Evolutionary conservation across 129 eudicot species (phyloP).

Genomic region (Smallanthus sonchifolius): DNA sequence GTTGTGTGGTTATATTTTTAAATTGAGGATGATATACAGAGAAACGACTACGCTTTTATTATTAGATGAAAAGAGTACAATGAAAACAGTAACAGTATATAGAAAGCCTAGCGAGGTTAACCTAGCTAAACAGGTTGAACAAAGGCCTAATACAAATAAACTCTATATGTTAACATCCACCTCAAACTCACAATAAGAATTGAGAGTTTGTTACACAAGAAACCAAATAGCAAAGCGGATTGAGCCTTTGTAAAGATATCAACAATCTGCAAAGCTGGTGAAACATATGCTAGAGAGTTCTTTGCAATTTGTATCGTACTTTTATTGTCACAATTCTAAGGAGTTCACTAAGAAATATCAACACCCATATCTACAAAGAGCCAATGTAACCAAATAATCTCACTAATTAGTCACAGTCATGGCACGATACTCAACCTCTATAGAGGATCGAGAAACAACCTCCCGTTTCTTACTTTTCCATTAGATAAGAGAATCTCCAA

Average conservation of each 20-base stretch:
- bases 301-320: background rate
- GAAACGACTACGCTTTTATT: no score
- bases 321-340: background rate
- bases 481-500: no score
- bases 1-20: no score
- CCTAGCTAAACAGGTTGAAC: no score
- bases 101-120: no score
- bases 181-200: background rate
- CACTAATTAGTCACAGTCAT: no score
- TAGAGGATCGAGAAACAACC: no score
- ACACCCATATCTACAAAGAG: background rate
- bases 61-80: no score
- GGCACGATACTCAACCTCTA: no score
- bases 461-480: background rate
- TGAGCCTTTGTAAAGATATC: background rate
- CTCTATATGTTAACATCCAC: background rate
- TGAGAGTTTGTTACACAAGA: background rate
- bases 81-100: no score
- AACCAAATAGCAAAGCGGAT: background rate
- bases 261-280: background rate
- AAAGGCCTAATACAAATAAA: no score
- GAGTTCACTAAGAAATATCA: background rate
- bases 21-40: no score
- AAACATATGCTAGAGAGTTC: background rate
- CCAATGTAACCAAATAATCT: background rate